Evolutionary conservation across 768 basidiomycete genomes (phyloP).

Genomic region (Myochromella boudieri): DNA sequence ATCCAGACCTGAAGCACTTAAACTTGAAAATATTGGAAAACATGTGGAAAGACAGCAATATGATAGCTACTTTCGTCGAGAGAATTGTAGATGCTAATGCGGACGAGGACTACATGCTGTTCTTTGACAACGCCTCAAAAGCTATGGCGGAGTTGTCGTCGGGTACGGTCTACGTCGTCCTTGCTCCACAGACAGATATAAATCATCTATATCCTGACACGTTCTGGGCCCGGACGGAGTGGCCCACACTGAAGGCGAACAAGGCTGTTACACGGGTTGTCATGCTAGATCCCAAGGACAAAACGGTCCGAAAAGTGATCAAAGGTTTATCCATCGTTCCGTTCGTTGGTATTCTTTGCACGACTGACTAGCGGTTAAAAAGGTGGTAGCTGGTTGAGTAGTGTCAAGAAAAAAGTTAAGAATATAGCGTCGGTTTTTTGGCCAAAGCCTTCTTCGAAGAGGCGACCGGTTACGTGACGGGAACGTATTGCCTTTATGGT

Average conservation of each 20-base stretch:
- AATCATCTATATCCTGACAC: conserved; percentile 4
- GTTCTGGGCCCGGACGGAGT: conserved; percentile 13
- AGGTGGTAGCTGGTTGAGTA: too few species aligned
- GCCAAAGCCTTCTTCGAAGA: too few species aligned
- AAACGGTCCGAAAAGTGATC: conserved; percentile 4
- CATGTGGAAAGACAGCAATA: conserved; percentile 7
- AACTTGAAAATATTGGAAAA: conserved; percentile 10
- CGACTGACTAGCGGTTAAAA: too few species aligned
- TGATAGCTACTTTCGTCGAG: not conserved
- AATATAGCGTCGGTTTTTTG: too few species aligned
- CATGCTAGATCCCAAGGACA: conserved; percentile 8
- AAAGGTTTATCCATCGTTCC: too few species aligned
- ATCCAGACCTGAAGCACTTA: too few species aligned
- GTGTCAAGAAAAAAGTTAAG: too few species aligned
- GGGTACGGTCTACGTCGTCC: conserved; percentile 6
- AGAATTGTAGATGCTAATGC: not conserved
- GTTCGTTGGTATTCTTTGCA: too few species aligned
- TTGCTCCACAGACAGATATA: conserved; percentile 6
- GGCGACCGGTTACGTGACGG: too few species aligned
- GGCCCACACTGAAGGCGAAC: conserved; percentile 9
- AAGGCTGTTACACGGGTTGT: conserved; percentile 4
- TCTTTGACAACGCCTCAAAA: conserved; percentile 12
- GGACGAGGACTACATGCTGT: conserved; percentile 5
- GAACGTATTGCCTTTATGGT: too few species aligned
- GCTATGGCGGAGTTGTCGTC: conserved; percentile 11